A percentile compares a stretch with the other conserved stretches of the same genome.
Evolutionary conservation across 345 rosid genomes (phyloP).

Genomic region (Melastoma malabathricum): DNA sequence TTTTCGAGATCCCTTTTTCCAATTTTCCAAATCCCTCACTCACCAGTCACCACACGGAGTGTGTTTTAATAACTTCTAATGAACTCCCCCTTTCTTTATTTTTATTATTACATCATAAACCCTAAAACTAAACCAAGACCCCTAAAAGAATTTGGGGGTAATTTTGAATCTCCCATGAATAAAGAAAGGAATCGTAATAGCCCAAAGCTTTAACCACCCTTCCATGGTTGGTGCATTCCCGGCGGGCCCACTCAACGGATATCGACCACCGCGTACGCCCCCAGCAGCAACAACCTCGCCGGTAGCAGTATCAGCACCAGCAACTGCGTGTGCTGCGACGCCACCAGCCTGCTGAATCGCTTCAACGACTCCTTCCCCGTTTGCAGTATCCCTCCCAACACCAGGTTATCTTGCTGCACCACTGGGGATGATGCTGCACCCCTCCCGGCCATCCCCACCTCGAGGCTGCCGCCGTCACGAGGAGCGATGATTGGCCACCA

Average conservation of each 20-base stretch:
- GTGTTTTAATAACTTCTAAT: too few species aligned
- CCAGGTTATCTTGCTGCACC: slow-evolving; percentile 23
- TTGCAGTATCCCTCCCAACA: slow-evolving; percentile 48
- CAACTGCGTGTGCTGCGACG: slow-evolving; percentile 84
- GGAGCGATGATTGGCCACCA: slow-evolving; percentile 57
- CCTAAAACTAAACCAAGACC: too few species aligned
- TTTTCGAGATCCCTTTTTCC: too few species aligned
- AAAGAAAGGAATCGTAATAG: background rate
- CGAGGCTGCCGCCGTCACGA: slow-evolving; percentile 9
- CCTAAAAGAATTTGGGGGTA: too few species aligned
- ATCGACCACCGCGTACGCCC: slow-evolving; percentile 32
- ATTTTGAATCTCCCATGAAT: too few species aligned
- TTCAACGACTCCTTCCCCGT: slow-evolving; percentile 53
- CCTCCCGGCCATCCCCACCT: slow-evolving; percentile 15
- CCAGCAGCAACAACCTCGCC: slow-evolving; percentile 45
- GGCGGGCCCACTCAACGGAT: slow-evolving; percentile 16
- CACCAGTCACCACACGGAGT: too few species aligned
- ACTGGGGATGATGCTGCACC: slow-evolving; percentile 13
- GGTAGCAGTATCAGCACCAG: slow-evolving; percentile 58
- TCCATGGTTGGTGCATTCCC: too few species aligned
- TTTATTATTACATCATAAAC: too few species aligned
- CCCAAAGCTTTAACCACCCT: too few species aligned
- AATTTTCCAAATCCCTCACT: too few species aligned
- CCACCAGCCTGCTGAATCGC: slow-evolving; percentile 52
- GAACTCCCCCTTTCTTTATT: too few species aligned